These are phyloP conservation scores for Sporothrix humicola DNA, from an alignment of 2,329 filamentous ascomycete genomes.

Conservation along the genomic window DNA sequence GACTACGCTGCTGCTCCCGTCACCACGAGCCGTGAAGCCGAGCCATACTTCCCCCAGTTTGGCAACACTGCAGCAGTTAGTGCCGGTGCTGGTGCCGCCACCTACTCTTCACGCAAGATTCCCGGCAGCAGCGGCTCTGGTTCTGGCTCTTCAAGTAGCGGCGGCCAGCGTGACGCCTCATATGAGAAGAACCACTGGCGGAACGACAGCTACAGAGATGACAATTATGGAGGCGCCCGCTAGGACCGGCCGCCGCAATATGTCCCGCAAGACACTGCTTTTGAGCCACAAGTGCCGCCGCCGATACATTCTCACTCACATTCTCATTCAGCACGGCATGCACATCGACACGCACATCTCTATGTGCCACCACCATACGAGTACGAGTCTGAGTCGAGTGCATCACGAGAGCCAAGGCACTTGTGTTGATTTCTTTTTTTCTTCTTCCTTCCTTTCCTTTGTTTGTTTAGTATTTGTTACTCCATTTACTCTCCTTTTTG, in stretches of 20 bases:
- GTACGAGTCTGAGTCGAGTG: not conserved
- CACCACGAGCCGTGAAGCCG: not conserved
- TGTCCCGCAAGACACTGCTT: not conserved
- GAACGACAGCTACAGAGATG: constrained; percentile 47
- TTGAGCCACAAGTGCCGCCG: not conserved
- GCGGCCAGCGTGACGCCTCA: constrained; percentile 36
- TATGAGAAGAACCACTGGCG: constrained; percentile 44
- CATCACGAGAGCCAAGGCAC: constrained; percentile 23
- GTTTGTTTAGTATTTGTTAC: not conserved
- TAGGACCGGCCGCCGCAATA: constrained; percentile 36
- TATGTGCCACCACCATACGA: constrained; percentile 28
- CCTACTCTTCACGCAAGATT: constrained; percentile 31
- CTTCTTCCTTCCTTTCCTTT: not conserved
- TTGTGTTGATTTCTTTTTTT: constrained; percentile 27
- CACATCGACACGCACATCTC: not conserved
- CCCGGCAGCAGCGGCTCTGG: not conserved
- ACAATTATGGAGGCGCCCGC: constrained; percentile 41
- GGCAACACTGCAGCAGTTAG: constrained; percentile 14
- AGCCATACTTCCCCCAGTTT: constrained; percentile 34
- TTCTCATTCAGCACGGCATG: not conserved
- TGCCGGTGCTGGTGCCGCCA: constrained; percentile 4
- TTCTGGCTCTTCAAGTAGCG: not conserved
- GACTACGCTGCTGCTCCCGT: not conserved
- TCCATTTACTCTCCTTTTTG: not conserved
- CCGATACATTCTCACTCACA: no score